phyloP scores from a whole-genome alignment of 208 protist species.

The Acanthamoeba royreba region DNA sequence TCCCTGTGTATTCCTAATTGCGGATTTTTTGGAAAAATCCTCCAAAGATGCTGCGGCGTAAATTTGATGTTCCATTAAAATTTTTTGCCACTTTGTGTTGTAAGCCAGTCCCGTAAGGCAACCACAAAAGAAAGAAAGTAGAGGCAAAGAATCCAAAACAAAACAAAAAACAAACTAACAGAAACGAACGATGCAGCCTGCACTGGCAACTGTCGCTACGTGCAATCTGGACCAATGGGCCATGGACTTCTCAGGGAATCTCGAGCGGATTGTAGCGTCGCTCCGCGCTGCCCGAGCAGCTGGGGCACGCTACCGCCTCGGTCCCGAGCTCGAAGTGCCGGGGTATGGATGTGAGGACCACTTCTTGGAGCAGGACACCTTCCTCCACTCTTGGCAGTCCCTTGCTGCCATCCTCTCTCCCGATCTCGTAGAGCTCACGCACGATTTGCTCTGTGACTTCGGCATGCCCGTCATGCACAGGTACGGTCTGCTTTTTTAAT shows the following conservation, averaged over 20 bases:
- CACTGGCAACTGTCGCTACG: slow-evolving; percentile 74
- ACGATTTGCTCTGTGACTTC: slow-evolving; percentile 80
- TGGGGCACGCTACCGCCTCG: slow-evolving; percentile 47
- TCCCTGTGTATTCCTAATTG: too few relatives aligned
- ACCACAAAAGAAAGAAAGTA: too few relatives aligned
- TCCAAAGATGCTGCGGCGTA: too few relatives aligned
- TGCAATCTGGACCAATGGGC: slow-evolving; percentile 88
- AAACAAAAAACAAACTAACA: neutral
- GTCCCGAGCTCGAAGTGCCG: slow-evolving; percentile 56
- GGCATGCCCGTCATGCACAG: slow-evolving; percentile 78
- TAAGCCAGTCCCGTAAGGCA: too few relatives aligned
- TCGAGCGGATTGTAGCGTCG: slow-evolving; percentile 72
- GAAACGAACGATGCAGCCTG: neutral
- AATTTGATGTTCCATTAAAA: too few relatives aligned
- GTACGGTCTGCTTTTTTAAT: neutral
- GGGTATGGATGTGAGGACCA: slow-evolving; percentile 89
- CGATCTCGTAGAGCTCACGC: slow-evolving; percentile 47
- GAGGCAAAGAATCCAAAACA: neutral
- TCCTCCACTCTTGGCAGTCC: slow-evolving; percentile 73
- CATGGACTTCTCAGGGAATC: slow-evolving; percentile 84
- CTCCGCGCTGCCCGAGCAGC: slow-evolving; percentile 69
- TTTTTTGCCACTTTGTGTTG: too few relatives aligned
- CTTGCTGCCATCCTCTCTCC: neutral
- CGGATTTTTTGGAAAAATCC: too few relatives aligned
- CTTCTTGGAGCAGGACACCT: slow-evolving; percentile 84